phyloP scores from a whole-genome alignment of 768 basidiomycete genomes.

The Hypsizygus marmoreus region DNA sequence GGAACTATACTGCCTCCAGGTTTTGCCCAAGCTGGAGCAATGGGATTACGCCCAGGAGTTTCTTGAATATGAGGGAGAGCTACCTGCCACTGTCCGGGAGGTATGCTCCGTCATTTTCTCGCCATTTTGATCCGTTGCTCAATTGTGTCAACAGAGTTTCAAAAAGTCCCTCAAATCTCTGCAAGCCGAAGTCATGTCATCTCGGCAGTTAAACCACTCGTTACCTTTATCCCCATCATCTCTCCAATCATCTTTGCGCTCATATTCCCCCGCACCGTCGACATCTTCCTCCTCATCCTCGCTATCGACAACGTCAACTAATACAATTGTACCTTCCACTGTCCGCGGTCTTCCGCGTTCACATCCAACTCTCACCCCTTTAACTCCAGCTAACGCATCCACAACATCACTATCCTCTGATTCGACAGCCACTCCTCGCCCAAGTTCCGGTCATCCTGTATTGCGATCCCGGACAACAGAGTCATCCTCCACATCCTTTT shows the following conservation, averaged over 20 bases:
- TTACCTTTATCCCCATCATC: conserved; percentile 22
- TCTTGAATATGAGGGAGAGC: conserved; percentile 69
- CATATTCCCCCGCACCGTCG: conserved; percentile 53
- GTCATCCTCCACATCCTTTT: conserved; percentile 22
- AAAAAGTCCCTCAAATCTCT: conserved; percentile 43
- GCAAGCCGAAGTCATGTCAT: conserved; percentile 37
- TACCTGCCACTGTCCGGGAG: conserved; percentile 49
- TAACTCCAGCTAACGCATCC: conserved; percentile 33
- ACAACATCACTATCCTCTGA: conserved; percentile 40
- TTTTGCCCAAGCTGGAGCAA: conserved; percentile 71
- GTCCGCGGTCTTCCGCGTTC: conserved; percentile 23
- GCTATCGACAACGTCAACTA: conserved; percentile 70
- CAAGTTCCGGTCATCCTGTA: conserved; percentile 17
- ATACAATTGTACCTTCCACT: conserved; percentile 63
- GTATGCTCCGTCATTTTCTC: conserved; percentile 37
- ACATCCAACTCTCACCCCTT: conserved; percentile 24
- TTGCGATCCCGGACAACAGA: conserved; percentile 19
- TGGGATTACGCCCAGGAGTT: conserved; percentile 84
- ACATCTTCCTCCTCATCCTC: conserved; percentile 69
- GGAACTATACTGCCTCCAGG: conserved; percentile 73
- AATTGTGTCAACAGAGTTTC: conserved; percentile 31
- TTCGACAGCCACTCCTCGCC: conserved; percentile 36
- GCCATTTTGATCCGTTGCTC: conserved; percentile 9
- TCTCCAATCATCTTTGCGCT: conserved; percentile 35
- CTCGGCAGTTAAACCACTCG: conserved; percentile 26